Percentiles rank a stretch among this genome's conserved stretches.
Evolutionary conservation across 2,329 filamentous ascomycete genomes (phyloP).

Genomic region (Aspergillus quadricinctus): DNA sequence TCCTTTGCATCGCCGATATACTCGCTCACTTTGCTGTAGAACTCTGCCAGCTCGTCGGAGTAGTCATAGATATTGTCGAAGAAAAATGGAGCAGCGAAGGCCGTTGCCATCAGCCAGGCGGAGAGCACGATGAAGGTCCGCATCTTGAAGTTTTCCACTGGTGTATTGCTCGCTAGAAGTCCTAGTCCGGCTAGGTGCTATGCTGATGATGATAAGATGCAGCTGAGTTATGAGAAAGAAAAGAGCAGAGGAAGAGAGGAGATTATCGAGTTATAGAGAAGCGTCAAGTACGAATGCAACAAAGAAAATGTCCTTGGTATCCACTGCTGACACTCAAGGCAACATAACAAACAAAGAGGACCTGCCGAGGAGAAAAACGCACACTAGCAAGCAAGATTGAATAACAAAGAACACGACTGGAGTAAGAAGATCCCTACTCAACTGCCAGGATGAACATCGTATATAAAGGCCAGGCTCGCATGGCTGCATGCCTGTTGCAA

Average conservation of each 20-base stretch:
- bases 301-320: background rate
- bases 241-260: background rate
- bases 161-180: background rate
- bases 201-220: background rate
- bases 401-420: background rate
- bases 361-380: background rate
- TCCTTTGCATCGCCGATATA: constrained; percentile 30
- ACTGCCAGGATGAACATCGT: background rate
- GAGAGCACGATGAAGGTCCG: constrained; percentile 21
- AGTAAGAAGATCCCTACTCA: background rate
- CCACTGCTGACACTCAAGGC: background rate
- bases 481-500: background rate
- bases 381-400: background rate
- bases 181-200: background rate
- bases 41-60: constrained; percentile 38
- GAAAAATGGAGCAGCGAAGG: constrained; percentile 33
- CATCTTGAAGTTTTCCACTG: constrained; percentile 12
- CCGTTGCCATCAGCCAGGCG: constrained; percentile 28
- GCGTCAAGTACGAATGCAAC: background rate
- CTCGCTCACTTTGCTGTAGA: constrained; percentile 36
- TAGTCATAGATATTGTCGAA: constrained; percentile 33
- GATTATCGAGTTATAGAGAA: background rate
- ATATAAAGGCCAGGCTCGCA: background rate
- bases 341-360: background rate
- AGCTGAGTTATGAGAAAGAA: background rate